Evolutionary conservation across 257 asterid genomes (phyloP).

Genomic region (Solanum stenotomum): DNA sequence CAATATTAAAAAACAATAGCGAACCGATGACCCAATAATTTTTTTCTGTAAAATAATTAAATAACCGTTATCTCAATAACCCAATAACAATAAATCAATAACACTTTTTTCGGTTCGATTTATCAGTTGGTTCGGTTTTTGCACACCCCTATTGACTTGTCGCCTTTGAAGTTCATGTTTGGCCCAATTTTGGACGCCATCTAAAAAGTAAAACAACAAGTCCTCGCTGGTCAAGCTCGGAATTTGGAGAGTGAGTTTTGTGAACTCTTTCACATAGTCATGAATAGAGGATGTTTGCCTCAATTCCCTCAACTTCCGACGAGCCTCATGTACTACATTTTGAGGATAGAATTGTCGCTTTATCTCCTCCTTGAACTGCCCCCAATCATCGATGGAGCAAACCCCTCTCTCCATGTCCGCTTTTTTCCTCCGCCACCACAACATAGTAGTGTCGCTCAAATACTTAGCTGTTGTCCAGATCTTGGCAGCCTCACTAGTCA

Average conservation of each 20-base stretch:
- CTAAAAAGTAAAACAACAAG: background rate
- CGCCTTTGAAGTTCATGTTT: background rate
- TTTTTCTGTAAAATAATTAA: too few species aligned
- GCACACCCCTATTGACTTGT: too few species aligned
- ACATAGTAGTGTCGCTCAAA: too few species aligned
- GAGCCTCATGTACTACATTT: background rate
- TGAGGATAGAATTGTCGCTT: background rate
- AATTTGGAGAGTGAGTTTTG: background rate
- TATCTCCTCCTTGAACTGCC: too few species aligned
- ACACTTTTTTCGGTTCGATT: too few species aligned
- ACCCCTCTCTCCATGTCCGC: background rate
- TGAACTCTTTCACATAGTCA: background rate
- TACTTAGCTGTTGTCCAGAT: background rate
- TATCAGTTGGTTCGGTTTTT: too few species aligned
- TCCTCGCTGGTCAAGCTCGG: background rate
- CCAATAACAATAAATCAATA: too few species aligned
- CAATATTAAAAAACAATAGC: too few species aligned
- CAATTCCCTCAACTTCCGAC: background rate
- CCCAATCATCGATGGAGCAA: background rate
- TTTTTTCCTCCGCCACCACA: background rate
- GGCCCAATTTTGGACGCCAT: background rate
- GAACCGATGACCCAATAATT: too few species aligned
- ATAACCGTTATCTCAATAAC: too few species aligned
- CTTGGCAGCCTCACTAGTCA: background rate
- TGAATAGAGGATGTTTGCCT: too few species aligned